Base-by-base conservation (phyloP, 441 rosid genomes). In the Biscutella laevigata region DNA sequence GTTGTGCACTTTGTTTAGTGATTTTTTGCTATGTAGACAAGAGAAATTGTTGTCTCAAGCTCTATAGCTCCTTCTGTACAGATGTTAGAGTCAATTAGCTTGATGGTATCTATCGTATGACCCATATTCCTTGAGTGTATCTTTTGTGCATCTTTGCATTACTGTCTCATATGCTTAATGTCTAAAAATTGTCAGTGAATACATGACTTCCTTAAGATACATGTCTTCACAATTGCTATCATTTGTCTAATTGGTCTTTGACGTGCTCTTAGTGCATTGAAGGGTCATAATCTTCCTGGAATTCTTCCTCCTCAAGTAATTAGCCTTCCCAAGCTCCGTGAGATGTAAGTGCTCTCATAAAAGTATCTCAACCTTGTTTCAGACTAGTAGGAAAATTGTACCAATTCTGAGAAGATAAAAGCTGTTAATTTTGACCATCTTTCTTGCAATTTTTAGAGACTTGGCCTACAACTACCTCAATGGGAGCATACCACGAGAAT, bases 201-300 rank as follows among this genome's bases (percentile, higher is more conserved):
- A 20, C 49, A 39, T 28, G 38, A 13, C 19, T 40, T 20, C 22
- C 7, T 29, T 34, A 34, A 25, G 6, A 5, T 7, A 37, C 15
- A 22, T 44, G 35, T 36, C 12, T 29, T 55, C 5, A 10, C 2
- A 34, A 24, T 10, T n/a, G n/a, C n/a, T n/a, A 53, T 57, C 29
- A 28, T 20, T 20, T 37, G n/a, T 45, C 28, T 17, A n/a, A 29
- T 52, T 38, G 8, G 9, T 53, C 9, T 61, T 41, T 53, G 35
- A 19, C 28, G 44, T 67, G 65, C 56, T 55, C 60, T 53, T 63
- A 91, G 98, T 47, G 26, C 12, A 41, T 74, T 87, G 58, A 84
- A 91, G 71, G 56, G 66, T 34, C 74, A 74, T 66, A 84, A 71
- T 66, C 96, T 91, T 68, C 81, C 90, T 4, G 98, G 98, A 65